Evolutionary conservation across 352 stramenopile genomes (phyloP), one percentile per base, ranked within the genome.

Genomic region (Elongisporangium prolatum): DNA sequence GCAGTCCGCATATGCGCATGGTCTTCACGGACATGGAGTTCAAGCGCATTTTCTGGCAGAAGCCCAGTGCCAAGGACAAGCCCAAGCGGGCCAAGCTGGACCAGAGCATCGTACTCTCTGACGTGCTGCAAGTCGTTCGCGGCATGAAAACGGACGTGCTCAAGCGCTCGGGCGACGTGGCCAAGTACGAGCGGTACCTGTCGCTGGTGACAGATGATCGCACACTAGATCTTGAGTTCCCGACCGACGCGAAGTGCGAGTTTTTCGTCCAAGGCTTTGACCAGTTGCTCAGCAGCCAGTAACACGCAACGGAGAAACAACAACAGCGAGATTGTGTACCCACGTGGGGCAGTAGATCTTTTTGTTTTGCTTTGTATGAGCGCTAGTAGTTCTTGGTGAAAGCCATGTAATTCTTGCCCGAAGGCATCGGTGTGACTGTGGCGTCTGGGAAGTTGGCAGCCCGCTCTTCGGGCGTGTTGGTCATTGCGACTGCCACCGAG

Each of bases 21-120:
- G 72, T 90, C 20, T 92, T 88, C 64, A 77, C 76, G 3, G 83
- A 92, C 54, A 65, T 92, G 59, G 76, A 84, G 51, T 77, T 90
- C 51, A 90, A 90, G 56, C 78, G 83, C 50, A 72, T 90, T 21
- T 92, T 92, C 60, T 92, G 83, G 83, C 80, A 89, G 63, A 92
- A 92, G 49, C 70, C 81, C 4, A 66, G 60, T 20, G 61, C 65
- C 52, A 75, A 84, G 52, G 75, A 88, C n/a, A 74, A 74, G 61
- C 67, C 74, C 28, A 90, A 90, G 60, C 73, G 84, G 28, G 75
- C 80, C 13, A 80, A 82, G 50, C 62, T 92, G 2, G 83, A 92
- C 54, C 80, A 88, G 59, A 89, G 78, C 60, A 52, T 91, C n/a
- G 62, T 82, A 14, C 75, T 90, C 40, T 56, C 57, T 2, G 82